phyloP scores from a whole-genome alignment of 2,329 filamentous ascomycete species.

The Thielaviopsis euricoi region DNA sequence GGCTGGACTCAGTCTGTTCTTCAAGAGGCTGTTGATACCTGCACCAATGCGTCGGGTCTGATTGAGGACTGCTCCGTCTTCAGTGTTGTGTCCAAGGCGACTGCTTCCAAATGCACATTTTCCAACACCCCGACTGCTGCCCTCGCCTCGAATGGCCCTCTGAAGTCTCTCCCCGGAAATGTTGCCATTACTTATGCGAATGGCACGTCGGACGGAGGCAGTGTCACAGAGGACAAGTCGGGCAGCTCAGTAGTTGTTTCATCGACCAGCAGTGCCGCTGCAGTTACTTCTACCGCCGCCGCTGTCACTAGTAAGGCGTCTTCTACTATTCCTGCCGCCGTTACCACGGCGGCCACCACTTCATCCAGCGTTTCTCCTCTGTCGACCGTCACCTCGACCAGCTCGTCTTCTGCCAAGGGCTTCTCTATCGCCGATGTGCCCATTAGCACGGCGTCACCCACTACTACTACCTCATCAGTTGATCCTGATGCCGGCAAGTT shows the following conservation, averaged over 20 bases:
- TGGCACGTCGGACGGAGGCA: conserved; percentile 10
- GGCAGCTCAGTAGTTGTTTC: background rate
- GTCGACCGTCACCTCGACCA: background rate
- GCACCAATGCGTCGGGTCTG: conserved; percentile 52
- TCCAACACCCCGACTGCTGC: conserved; percentile 32
- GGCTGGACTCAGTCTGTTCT: conserved; percentile 59
- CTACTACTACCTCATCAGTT: conserved; percentile 18
- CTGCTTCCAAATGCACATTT: conserved; percentile 45
- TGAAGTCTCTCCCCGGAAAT: conserved; percentile 49
- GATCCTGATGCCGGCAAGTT: conserved; percentile 20
- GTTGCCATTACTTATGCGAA: conserved; percentile 26
- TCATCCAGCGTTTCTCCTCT: background rate
- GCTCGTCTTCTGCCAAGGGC: background rate
- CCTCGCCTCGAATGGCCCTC: conserved; percentile 31
- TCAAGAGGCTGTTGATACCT: conserved; percentile 54
- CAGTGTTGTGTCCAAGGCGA: conserved; percentile 44
- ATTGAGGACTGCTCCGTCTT: conserved; percentile 66
- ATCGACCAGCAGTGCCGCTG: conserved; percentile 2
- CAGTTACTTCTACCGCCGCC: conserved; percentile 1
- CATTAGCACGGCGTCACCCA: conserved; percentile 17
- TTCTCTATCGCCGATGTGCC: background rate
- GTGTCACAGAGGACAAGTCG: background rate
- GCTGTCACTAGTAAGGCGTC: background rate
- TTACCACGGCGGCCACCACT: conserved; percentile 10
- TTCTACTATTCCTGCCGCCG: conserved; percentile 8